phyloP scores from a whole-genome alignment of 352 stramenopile species.

The Phytophthora pinifolia region DNA sequence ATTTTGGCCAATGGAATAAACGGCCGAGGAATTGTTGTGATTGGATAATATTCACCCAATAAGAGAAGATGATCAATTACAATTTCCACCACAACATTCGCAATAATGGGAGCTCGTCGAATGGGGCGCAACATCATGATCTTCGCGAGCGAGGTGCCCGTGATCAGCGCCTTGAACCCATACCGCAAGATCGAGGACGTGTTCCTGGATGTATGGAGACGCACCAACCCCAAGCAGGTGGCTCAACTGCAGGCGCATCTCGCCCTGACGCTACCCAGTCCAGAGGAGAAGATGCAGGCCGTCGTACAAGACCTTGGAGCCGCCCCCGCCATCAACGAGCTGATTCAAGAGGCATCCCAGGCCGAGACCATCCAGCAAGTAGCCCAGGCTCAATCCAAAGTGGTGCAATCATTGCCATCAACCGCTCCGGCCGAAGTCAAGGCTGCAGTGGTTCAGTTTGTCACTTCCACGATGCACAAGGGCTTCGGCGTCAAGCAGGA shows the following conservation, averaged over 20 bases:
- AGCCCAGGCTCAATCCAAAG: slow-evolving; percentile 43
- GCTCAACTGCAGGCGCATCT: slow-evolving; percentile 47
- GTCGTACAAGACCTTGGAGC: slow-evolving; percentile 59
- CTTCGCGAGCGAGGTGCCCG: slow-evolving; percentile 85
- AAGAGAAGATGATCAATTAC: too few species aligned
- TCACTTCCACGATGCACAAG: slow-evolving; percentile 82
- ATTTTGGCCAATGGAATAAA: too few species aligned
- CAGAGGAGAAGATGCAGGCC: slow-evolving; percentile 57
- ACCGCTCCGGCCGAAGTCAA: slow-evolving; percentile 50
- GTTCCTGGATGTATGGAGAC: slow-evolving; percentile 77
- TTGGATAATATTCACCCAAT: too few species aligned
- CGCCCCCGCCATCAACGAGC: slow-evolving; percentile 50
- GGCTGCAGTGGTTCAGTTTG: slow-evolving; percentile 69
- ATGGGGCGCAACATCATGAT: slow-evolving; percentile 60
- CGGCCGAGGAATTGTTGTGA: too few species aligned
- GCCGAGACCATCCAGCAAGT: slow-evolving; percentile 48
- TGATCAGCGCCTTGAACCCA: slow-evolving; percentile 79
- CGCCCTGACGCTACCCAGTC: slow-evolving; percentile 38
- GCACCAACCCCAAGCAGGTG: slow-evolving; percentile 74
- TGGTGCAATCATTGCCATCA: slow-evolving; percentile 49
- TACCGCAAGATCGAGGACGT: slow-evolving; percentile 86
- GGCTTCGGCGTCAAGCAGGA: slow-evolving; percentile 69
- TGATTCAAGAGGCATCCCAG: slow-evolving; percentile 51
- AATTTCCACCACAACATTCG: too few species aligned
- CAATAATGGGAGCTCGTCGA: too few species aligned